Evolutionary conservation across 2,329 filamentous ascomycete genomes (phyloP), one percentile per base, ranked within the genome.

Genomic region (Aspergillus japonicus): DNA sequence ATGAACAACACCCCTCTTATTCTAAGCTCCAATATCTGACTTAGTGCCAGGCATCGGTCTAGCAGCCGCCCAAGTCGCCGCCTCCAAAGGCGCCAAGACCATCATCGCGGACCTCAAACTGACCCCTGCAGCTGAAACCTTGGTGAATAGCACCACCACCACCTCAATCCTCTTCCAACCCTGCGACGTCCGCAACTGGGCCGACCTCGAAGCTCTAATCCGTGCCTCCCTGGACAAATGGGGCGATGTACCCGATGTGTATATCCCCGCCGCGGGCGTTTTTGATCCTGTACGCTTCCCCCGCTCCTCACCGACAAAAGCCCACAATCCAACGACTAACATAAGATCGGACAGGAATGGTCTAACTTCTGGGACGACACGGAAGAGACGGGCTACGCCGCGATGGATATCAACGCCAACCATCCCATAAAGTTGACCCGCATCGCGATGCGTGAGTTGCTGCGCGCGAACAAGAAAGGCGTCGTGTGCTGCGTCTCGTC

Each of bases 371-470:
- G 55, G 55, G 48, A 57, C 24, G 55, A 58, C 23, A 50, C 21
- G 2, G 56, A 58, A 14, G n/a, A 50, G 14, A 50, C 47, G 19
- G 4, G 24, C n/a, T 61, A 61, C 24, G 59, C 44, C 10, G 24
- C 55, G 8, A 26, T 61, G 24, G 19, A 53, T 4, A 55, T 58
- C 50, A 58, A 58, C 26, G 35, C 54, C 19, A 35, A 58, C 49
- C 54, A 61, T n/a, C 54, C 54, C 2, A 50, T 61, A 8, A 57
- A 54, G 23, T 39, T 60, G 6, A 60, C 58, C 3, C 58, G 58
- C 5, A 50, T 61, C 5, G 59, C 59, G 4, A 61, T 54, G 14
- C 50, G 59, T 8, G 19, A 50, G 3, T 29, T 61, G 2, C 55
- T 61, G 2, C 33, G 21, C 5, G 14, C 26, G 5, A 57, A 60